These are phyloP conservation scores for Dryas drummondii DNA, from an alignment of 306 rosid genomes.

Conservation along the genomic window DNA sequence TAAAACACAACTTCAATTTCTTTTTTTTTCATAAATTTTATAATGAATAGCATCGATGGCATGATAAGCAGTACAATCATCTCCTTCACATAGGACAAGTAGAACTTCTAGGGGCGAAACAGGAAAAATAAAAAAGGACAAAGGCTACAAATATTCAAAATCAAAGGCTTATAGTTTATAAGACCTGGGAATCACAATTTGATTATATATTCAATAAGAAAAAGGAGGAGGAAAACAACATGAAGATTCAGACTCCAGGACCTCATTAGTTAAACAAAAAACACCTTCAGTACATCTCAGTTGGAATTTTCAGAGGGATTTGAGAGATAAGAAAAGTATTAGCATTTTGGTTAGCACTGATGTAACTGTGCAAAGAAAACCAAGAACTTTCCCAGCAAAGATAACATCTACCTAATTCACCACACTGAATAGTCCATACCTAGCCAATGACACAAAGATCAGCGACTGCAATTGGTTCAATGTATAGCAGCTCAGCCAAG, in stretches of 20 bases:
- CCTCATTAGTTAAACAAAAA: not conserved
- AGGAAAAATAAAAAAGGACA: not conserved
- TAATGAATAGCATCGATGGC: not conserved
- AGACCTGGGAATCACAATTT: not conserved
- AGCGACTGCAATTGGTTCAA: not conserved
- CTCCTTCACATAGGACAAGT: not conserved
- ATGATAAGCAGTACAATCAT: not conserved
- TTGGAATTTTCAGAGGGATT: not conserved
- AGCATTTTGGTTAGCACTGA: too few relatives aligned
- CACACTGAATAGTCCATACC: not conserved
- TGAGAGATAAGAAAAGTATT: not conserved
- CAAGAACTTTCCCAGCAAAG: not conserved
- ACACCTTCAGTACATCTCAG: not conserved
- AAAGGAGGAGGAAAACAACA: not conserved
- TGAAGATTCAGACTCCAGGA: constrained; percentile 1
- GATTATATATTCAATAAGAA: not conserved
- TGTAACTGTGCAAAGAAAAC: not conserved
- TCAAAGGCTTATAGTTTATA: too few relatives aligned
- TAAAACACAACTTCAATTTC: not conserved
- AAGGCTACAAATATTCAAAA: not conserved
- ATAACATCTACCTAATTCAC: not conserved
- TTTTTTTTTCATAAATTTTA: not conserved
- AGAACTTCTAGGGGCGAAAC: not conserved
- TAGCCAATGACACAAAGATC: not conserved
- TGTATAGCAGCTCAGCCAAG: not conserved